Percentiles rank a stretch among this genome's conserved stretches.
phyloP scores from a whole-genome alignment of 1,284 basidiomycete genomes.

The Fomitopsis schrenkii region DNA sequence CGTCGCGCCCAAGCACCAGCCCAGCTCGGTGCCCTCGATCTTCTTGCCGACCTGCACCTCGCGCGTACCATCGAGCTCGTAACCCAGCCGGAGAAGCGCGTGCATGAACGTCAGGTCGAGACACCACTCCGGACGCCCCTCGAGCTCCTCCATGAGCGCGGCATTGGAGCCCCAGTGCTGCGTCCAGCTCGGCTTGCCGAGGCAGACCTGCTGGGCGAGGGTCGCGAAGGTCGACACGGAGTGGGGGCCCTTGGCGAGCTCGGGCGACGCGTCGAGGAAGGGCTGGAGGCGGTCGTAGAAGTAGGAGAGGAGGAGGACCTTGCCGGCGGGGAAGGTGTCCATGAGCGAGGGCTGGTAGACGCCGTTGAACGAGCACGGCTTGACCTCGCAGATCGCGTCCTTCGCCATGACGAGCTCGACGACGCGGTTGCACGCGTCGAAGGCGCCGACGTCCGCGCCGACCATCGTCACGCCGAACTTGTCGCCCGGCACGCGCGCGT shows the following conservation, averaged over 20 bases:
- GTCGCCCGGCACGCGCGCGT: constrained; percentile 39
- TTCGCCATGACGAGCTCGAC: constrained; percentile 95
- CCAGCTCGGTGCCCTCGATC: constrained; percentile 88
- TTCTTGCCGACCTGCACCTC: constrained; percentile 84
- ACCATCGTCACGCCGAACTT: constrained; percentile 75
- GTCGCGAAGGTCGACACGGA: constrained; percentile 60
- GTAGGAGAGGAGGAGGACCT: constrained; percentile 88
- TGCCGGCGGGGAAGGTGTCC: constrained; percentile 81
- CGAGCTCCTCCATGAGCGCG: constrained; percentile 70
- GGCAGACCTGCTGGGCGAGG: constrained; percentile 71
- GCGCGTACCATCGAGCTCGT: constrained; percentile 72
- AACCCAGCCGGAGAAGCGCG: constrained; percentile 76
- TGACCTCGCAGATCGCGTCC: constrained; percentile 87
- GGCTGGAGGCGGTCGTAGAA: constrained; percentile 94
- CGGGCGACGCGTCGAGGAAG: constrained; percentile 50
- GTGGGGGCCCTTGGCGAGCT: constrained; percentile 31
- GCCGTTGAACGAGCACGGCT: constrained; percentile 95
- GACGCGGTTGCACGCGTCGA: constrained; percentile 82
- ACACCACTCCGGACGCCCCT: constrained; percentile 89
- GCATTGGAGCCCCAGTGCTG: constrained; percentile 48
- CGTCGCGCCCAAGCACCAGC: constrained; percentile 90
- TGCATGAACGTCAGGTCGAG: constrained; percentile 97
- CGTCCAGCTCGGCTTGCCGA: constrained; percentile 61
- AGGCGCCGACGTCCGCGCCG: constrained; percentile 77
- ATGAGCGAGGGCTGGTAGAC: constrained; percentile 96